A percentile compares a stretch with the other conserved stretches of the same genome.
phyloP scores from a whole-genome alignment of 768 basidiomycete species.

The Nevesoporus exiguus region DNA sequence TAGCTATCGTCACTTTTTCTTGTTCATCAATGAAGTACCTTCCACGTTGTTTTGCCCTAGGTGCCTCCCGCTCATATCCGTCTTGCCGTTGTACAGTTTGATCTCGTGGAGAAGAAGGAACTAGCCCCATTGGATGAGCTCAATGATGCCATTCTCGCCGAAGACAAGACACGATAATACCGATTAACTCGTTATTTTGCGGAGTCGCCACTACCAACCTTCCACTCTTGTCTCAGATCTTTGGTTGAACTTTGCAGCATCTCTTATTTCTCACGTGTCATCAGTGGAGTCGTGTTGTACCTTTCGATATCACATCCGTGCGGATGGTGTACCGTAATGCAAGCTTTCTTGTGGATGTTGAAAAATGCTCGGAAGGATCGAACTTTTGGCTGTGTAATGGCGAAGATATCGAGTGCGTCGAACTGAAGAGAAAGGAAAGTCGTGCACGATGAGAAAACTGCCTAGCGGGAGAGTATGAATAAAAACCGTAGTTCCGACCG shows the following conservation, averaged over 20 bases:
- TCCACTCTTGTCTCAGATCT: not conserved
- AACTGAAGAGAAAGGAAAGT: not conserved
- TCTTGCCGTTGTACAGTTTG: constrained; percentile 52
- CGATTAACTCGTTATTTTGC: not conserved
- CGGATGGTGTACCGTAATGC: constrained; percentile 12
- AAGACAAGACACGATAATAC: constrained; percentile 41
- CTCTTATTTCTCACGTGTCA: not conserved
- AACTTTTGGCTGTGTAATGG: not conserved
- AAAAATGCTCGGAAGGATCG: not conserved
- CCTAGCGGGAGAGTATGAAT: not conserved
- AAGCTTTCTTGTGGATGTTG: constrained; percentile 4
- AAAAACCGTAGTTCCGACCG: not conserved
- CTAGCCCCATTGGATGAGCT: constrained; percentile 92
- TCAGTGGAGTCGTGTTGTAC: not conserved
- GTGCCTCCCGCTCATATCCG: constrained; percentile 8
- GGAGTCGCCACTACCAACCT: not conserved
- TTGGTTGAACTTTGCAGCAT: not conserved
- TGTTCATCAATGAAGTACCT: constrained; percentile 91
- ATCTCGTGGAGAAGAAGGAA: constrained; percentile 95
- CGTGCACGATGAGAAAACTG: constrained; percentile 1
- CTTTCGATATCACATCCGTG: constrained; percentile 9
- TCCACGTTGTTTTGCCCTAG: not conserved
- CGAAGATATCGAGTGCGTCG: not conserved
- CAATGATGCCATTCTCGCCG: constrained; percentile 82
- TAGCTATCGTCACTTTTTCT: constrained; percentile 96